Evolutionary conservation across 306 rosid genomes (phyloP).

Genomic region (Herpetospermum pedunculosum): DNA sequence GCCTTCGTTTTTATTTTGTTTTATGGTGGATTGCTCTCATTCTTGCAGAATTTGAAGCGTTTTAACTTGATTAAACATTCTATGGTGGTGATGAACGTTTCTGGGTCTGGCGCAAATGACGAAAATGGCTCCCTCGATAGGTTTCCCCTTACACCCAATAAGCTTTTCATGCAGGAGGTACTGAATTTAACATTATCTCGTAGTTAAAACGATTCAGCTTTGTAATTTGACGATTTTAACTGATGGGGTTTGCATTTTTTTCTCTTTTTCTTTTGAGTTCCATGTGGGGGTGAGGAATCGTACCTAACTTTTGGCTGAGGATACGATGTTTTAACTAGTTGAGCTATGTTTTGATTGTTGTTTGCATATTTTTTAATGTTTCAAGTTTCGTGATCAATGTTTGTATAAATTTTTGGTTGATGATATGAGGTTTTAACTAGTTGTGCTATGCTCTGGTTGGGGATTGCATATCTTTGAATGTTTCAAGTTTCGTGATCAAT

Average conservation of each 20-base stretch:
- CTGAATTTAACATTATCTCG: background rate
- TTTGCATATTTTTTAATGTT: no score
- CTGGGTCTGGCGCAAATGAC: constrained; percentile 46
- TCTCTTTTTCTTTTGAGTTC: background rate
- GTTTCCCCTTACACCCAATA: constrained; percentile 50
- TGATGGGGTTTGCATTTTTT: background rate
- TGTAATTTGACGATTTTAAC: constrained; percentile 3
- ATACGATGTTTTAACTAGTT: no score
- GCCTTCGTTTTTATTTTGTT: background rate
- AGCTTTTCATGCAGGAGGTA: constrained; percentile 86
- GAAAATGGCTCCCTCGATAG: constrained; percentile 46
- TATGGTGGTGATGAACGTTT: constrained; percentile 34
- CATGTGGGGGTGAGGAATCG: no score
- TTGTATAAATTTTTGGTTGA: no score
- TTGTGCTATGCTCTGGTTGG: no score
- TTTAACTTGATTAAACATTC: constrained; percentile 37
- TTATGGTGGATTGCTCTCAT: background rate
- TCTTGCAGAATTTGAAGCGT: constrained; percentile 42
- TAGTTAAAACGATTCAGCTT: background rate
- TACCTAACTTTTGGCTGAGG: no score
- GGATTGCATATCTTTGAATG: no score
- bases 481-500: no score
- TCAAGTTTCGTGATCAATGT: no score
- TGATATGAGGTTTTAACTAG: no score
- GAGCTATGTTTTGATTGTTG: no score